Conservation (phyloP, 192 early-diverging fungal species). For the Funneliformis geosporum region DNA sequence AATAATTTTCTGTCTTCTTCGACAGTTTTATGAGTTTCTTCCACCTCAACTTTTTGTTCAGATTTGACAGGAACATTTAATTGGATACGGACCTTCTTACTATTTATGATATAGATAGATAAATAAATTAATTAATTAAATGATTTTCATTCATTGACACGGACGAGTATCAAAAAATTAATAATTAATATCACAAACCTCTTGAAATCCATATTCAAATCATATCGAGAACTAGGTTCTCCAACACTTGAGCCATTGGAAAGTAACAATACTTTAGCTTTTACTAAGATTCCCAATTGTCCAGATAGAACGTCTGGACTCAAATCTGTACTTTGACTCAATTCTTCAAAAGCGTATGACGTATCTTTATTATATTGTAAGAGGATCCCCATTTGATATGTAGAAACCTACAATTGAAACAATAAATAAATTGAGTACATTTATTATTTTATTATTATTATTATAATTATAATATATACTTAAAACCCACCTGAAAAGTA, state of each 20-base stretch:
- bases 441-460: too few species aligned
- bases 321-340: constrained; percentile 74
- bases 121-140: not conserved
- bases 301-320: constrained; percentile 63
- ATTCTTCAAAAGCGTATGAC: constrained; percentile 76
- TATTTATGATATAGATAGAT: constrained; percentile 47
- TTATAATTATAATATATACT: not conserved
- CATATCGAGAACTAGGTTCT: constrained; percentile 61
- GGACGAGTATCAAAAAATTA: not conserved
- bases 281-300: constrained; percentile 76
- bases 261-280: constrained; percentile 77
- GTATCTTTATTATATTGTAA: constrained; percentile 84
- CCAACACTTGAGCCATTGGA: constrained; percentile 54
- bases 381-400: constrained; percentile 93
- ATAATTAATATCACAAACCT: constrained; percentile 38
- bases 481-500: constrained; percentile 64
- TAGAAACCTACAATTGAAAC: constrained; percentile 59
- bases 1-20: constrained; percentile 89
- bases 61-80: constrained; percentile 81
- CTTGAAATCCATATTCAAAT: constrained; percentile 80
- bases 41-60: constrained; percentile 89
- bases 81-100: constrained; percentile 88
- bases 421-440: not conserved
- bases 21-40: constrained; percentile 90
- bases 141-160: not conserved